Evolutionary conservation across 495 filamentous ascomycete species (phyloP).

Genomic region (Penicillium diatomitis): DNA sequence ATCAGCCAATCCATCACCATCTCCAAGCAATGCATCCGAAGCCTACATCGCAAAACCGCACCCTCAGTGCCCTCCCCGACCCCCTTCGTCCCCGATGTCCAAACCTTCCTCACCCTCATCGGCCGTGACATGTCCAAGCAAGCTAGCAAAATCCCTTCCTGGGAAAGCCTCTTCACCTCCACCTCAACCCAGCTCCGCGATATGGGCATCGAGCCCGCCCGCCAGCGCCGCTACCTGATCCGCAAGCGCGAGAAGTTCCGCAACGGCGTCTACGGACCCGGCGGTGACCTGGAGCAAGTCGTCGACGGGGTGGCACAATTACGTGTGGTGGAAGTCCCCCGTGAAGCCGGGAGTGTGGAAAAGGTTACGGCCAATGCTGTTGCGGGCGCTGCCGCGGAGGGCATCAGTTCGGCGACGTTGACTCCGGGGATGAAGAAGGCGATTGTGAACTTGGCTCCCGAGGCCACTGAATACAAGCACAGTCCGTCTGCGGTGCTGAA

Average conservation of each 20-base stretch:
- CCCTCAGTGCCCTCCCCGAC: conserved; percentile 59
- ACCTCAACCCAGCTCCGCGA: conserved; percentile 68
- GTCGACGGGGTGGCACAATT: conserved; percentile 63
- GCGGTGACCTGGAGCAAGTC: conserved; percentile 68
- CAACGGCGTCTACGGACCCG: conserved; percentile 63
- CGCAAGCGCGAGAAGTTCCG: conserved; percentile 79
- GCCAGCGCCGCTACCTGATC: conserved; percentile 72
- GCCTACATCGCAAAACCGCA: conserved; percentile 19
- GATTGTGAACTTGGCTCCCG: conserved; percentile 64
- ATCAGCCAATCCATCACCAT: conserved; percentile 17
- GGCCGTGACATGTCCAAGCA: conserved; percentile 77
- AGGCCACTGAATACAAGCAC: conserved; percentile 35
- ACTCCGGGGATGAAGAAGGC: conserved; percentile 47
- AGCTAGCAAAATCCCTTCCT: conserved; percentile 69
- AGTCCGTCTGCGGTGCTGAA: conserved; percentile 25
- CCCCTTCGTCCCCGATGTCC: conserved; percentile 78
- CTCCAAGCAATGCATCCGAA: conserved; percentile 25
- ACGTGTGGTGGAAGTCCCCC: conserved; percentile 54
- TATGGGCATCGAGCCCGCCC: conserved; percentile 76
- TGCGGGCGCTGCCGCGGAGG: not conserved
- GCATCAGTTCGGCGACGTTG: conserved; percentile 33
- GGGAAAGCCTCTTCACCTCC: conserved; percentile 79
- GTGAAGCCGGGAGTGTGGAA: conserved; percentile 1
- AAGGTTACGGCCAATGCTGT: too few species aligned
- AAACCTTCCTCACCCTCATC: conserved; percentile 86